These are phyloP conservation scores for Rutidosis leptorrhynchoides DNA, from an alignment of 129 eudicot genomes.

Conservation along the genomic window DNA sequence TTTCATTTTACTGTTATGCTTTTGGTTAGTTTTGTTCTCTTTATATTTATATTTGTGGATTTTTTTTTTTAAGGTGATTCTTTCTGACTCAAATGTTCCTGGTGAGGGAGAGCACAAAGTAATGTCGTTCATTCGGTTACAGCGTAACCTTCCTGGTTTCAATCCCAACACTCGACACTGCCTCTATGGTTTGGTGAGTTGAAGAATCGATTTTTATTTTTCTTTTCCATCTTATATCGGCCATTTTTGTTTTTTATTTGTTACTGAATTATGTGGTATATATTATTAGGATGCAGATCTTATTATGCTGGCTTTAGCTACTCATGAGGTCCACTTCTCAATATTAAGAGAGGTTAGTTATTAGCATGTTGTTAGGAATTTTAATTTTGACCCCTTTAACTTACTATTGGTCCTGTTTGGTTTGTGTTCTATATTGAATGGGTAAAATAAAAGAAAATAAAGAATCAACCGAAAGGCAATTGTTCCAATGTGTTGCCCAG, in stretches of 20 bases:
- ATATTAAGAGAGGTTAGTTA: slow-evolving; percentile 90
- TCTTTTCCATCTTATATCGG: slow-evolving; percentile 11
- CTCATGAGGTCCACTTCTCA: slow-evolving; percentile 96
- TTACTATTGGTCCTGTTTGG: background rate
- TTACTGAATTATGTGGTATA: background rate
- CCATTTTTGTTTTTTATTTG: background rate
- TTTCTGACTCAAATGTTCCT: slow-evolving; percentile 96
- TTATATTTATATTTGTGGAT: slow-evolving; percentile 45
- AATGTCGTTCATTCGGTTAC: slow-evolving; percentile 91
- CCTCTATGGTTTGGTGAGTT: slow-evolving; percentile 83
- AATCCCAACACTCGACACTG: slow-evolving; percentile 93
- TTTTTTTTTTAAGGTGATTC: slow-evolving; percentile 86
- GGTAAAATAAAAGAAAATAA: background rate
- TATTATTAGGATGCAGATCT: slow-evolving; percentile 81
- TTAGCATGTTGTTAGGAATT: slow-evolving; percentile 4
- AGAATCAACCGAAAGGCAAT: background rate
- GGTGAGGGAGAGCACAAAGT: slow-evolving; percentile 99
- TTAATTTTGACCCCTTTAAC: background rate
- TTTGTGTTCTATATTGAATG: background rate
- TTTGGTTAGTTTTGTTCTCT: slow-evolving; percentile 41
- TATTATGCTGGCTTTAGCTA: slow-evolving; percentile 93
- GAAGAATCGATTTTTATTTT: background rate
- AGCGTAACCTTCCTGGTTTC: slow-evolving; percentile 86
- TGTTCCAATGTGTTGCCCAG: background rate
- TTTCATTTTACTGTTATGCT: slow-evolving; percentile 34